These are phyloP conservation scores for Davidsoniella virescens DNA, from an alignment of 2,329 filamentous ascomycete species.

Conservation along the genomic window DNA sequence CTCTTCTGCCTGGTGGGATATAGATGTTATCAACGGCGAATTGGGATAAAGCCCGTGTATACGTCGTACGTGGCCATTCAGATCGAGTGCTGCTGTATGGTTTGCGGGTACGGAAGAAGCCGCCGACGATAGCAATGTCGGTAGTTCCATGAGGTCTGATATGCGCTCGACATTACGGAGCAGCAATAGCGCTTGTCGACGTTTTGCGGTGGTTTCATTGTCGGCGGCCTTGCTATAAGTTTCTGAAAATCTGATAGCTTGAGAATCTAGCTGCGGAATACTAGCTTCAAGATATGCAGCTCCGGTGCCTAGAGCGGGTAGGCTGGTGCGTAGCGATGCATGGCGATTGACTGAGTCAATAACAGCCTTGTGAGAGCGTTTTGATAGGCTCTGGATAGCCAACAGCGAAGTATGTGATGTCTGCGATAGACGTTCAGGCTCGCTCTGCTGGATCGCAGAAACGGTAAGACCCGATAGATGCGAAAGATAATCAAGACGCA, in stretches of 20 bases:
- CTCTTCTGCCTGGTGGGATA: constrained; percentile 62
- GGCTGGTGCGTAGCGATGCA: constrained; percentile 49
- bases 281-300: constrained; percentile 50
- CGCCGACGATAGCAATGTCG: constrained; percentile 67
- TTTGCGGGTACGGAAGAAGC: constrained; percentile 51
- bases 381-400: constrained; percentile 73
- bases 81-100: constrained; percentile 77
- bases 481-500: constrained; percentile 55
- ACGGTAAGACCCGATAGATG: constrained; percentile 64
- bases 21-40: constrained; percentile 56
- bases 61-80: constrained; percentile 84
- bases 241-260: constrained; percentile 64
- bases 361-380: constrained; percentile 72
- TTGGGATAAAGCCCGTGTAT: constrained; percentile 68
- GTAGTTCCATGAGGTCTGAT: constrained; percentile 80
- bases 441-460: constrained; percentile 52
- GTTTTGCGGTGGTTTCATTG: constrained; percentile 51
- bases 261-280: constrained; percentile 64
- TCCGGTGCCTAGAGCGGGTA: constrained; percentile 54
- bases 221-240: constrained; percentile 63
- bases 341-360: constrained; percentile 69
- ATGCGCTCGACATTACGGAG: constrained; percentile 78
- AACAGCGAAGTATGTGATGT: constrained; percentile 65
- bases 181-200: constrained; percentile 66
- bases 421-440: constrained; percentile 67